Percentiles rank a stretch among this genome's conserved stretches.
Evolutionary conservation across 164 flowering plant species (phyloP).

Genomic region (Aristolochia contorta): DNA sequence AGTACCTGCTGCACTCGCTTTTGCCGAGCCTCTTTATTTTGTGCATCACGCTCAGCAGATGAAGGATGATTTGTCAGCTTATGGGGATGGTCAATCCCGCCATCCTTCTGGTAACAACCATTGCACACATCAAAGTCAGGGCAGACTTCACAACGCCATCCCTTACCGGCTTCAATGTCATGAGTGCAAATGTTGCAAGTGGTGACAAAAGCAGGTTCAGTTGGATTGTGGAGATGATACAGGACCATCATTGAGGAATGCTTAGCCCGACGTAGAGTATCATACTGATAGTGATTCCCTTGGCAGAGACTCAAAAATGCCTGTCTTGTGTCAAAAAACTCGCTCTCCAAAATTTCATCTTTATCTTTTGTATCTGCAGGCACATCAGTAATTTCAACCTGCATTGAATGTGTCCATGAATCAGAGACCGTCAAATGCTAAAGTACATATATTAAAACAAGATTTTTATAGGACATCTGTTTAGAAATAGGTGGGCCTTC

Average conservation of each 20-base stretch:
- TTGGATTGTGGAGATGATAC: slow-evolving; percentile 98
- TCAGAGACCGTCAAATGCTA: neutral
- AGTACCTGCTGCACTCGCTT: slow-evolving; percentile 76
- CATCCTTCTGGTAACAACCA: slow-evolving; percentile 73
- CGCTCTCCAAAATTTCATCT: slow-evolving; percentile 97
- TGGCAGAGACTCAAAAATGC: slow-evolving; percentile 98
- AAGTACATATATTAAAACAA: neutral
- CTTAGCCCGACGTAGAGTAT: slow-evolving; percentile 96
- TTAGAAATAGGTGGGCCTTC: neutral
- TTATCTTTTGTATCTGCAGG: slow-evolving; percentile 81
- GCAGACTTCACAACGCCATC: slow-evolving; percentile 98
- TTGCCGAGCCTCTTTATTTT: slow-evolving; percentile 92
- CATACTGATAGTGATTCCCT: slow-evolving; percentile 98
- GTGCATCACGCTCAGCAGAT: slow-evolving; percentile 79
- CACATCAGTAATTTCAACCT: slow-evolving; percentile 79
- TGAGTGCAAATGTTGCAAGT: slow-evolving; percentile 71
- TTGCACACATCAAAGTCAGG: slow-evolving; percentile 97
- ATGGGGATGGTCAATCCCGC: slow-evolving; percentile 85
- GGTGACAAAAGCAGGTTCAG: slow-evolving; percentile 97
- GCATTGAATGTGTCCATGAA: slow-evolving; percentile 14
- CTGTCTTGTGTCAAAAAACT: slow-evolving; percentile 96
- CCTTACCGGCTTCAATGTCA: slow-evolving; percentile 96
- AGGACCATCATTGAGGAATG: slow-evolving; percentile 99
- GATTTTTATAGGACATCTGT: neutral
- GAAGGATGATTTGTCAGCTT: slow-evolving; percentile 86